Evolutionary conservation across 371 early-diverging fungal genomes (phyloP).

Genomic region (Apophysomyces variabilis): DNA sequence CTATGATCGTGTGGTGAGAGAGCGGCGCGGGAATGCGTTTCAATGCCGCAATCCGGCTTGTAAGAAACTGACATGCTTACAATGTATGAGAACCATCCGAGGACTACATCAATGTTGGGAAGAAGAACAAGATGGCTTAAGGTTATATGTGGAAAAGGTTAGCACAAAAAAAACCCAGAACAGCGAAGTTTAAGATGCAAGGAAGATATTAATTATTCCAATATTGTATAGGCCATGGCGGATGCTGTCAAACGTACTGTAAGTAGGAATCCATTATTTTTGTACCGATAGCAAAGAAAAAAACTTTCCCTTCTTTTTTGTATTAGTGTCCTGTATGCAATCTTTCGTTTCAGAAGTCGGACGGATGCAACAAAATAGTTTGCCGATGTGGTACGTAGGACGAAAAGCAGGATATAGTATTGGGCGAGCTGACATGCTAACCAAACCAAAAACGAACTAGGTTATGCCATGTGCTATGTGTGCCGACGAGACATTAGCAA

Average conservation of each 20-base stretch:
- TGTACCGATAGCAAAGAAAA: background rate
- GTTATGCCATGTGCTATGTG: slow-evolving; percentile 70
- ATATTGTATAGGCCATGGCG: slow-evolving; percentile 53
- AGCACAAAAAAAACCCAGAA: background rate
- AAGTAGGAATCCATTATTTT: slow-evolving; percentile 17
- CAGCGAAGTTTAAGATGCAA: background rate
- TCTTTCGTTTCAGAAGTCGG: slow-evolving; percentile 62
- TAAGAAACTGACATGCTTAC: slow-evolving; percentile 48
- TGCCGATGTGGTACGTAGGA: slow-evolving; percentile 58
- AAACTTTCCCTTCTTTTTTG: background rate
- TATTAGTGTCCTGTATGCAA: slow-evolving; percentile 66
- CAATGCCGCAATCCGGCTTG: slow-evolving; percentile 59
- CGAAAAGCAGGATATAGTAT: background rate
- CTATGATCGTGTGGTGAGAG: slow-evolving; percentile 32
- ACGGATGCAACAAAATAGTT: slow-evolving; percentile 75
- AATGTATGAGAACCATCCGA: slow-evolving; percentile 49
- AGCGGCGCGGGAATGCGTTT: slow-evolving; percentile 44
- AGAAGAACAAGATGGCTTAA: slow-evolving; percentile 57
- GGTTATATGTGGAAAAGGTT: slow-evolving; percentile 64
- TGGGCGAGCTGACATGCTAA: background rate
- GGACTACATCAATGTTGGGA: slow-evolving; percentile 64
- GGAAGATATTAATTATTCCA: background rate
- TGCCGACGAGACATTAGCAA: slow-evolving; percentile 58
- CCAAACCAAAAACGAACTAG: slow-evolving; percentile 10
- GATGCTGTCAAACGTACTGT: slow-evolving; percentile 73